Evolutionary conservation across 176 grass and related monocot genomes (phyloP).

Genomic region (Carex scoparia): DNA sequence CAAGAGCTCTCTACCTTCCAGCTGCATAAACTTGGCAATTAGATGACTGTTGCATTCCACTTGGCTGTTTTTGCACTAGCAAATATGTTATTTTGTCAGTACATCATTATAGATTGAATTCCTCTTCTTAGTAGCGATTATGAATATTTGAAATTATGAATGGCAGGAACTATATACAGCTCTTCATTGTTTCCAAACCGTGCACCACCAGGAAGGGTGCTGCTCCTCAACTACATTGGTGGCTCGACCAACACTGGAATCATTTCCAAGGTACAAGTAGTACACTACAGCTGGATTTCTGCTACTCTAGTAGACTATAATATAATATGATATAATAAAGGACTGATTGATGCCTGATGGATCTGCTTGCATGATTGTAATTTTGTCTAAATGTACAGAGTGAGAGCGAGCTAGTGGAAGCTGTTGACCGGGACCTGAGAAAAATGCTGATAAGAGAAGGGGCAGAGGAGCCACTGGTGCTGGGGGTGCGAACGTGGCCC

Average conservation of each 20-base stretch:
- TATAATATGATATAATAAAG: neutral
- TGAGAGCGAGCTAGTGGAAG: constrained; percentile 70
- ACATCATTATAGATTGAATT: too few relatives aligned
- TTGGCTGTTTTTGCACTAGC: too few relatives aligned
- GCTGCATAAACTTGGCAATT: neutral
- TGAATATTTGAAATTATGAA: neutral
- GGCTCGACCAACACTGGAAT: constrained; percentile 85
- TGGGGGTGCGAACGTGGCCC: constrained; percentile 80
- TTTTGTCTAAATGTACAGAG: constrained; percentile 36
- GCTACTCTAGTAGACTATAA: neutral
- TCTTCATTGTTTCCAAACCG: constrained; percentile 89
- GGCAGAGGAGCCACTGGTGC: constrained; percentile 53
- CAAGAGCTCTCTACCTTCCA: neutral
- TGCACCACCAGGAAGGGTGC: constrained; percentile 71
- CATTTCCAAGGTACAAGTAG: constrained; percentile 59
- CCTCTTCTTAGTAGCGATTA: too few relatives aligned
- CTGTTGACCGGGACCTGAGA: constrained; percentile 57
- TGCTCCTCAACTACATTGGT: constrained; percentile 96
- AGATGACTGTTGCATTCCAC: too few relatives aligned
- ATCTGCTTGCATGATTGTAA: neutral
- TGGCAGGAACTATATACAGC: constrained; percentile 89
- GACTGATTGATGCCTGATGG: neutral
- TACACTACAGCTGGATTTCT: neutral
- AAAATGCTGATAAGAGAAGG: constrained; percentile 80
- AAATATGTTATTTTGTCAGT: too few relatives aligned